A percentile compares a stretch with the other conserved stretches of the same genome.
These are phyloP conservation scores for Auricularia heimuer DNA, from an alignment of 768 basidiomycete genomes.

Conservation along the genomic window DNA sequence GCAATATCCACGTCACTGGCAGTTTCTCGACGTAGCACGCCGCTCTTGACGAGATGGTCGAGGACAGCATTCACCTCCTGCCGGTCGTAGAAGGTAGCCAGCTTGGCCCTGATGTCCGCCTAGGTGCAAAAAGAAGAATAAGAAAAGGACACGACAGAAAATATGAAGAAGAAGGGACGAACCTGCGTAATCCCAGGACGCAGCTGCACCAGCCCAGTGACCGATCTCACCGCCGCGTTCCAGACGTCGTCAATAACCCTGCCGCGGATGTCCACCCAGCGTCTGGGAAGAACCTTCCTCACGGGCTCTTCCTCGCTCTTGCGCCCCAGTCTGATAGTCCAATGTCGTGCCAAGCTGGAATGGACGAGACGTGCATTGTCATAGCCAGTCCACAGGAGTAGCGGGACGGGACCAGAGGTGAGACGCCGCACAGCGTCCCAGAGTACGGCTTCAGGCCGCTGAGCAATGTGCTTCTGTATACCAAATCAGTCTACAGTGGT, in stretches of 20 bases:
- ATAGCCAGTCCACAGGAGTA: constrained; percentile 64
- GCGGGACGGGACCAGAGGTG: constrained; percentile 28
- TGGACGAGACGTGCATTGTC: constrained; percentile 44
- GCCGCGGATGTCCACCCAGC: constrained; percentile 72
- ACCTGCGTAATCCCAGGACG: constrained; percentile 48
- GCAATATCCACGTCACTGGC: neutral
- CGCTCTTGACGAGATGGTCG: constrained; percentile 27
- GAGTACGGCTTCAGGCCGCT: neutral
- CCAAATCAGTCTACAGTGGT: too few relatives aligned
- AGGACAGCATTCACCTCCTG: constrained; percentile 64
- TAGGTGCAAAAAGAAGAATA: constrained; percentile 18
- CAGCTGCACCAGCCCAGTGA: constrained; percentile 55
- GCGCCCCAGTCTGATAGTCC: constrained; percentile 14
- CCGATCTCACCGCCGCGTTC: constrained; percentile 61
- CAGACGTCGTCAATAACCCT: constrained; percentile 49
- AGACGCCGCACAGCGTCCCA: neutral
- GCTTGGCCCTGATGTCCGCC: constrained; percentile 63
- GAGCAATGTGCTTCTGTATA: constrained; percentile 2
- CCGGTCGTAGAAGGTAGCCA: constrained; percentile 63
- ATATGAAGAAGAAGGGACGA: neutral
- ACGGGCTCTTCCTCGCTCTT: constrained; percentile 32
- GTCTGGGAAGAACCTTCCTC: constrained; percentile 48
- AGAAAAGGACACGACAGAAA: too few relatives aligned
- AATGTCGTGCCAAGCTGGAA: constrained; percentile 25
- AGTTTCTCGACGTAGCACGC: neutral